Percentiles rank a stretch among this genome's conserved stretches.
phyloP scores from a whole-genome alignment of 441 rosid genomes.

The Kokia cookei region DNA sequence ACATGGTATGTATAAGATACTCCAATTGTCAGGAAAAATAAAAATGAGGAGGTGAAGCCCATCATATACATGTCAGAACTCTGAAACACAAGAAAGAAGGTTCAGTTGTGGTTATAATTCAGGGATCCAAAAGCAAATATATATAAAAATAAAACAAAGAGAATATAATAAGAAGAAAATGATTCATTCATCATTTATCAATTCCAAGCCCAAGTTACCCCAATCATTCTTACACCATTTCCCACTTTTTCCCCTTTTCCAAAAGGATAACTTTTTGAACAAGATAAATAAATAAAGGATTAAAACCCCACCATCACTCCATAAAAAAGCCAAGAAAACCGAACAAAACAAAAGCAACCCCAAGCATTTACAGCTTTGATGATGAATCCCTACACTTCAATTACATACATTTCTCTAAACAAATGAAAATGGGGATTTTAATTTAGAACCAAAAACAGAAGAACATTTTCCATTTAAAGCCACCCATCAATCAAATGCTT shows the following conservation, averaged over 20 bases:
- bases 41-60: neutral
- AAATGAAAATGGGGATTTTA: neutral
- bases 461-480: no score
- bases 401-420: neutral
- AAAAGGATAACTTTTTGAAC: neutral
- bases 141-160: neutral
- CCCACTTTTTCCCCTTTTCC: neutral
- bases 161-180: constrained; percentile 5
- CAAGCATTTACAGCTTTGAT: neutral
- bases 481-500: no score
- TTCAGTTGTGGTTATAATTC: neutral
- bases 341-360: neutral
- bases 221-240: neutral
- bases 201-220: neutral
- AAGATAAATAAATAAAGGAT: neutral
- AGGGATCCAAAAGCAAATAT: neutral
- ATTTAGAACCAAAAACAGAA: neutral
- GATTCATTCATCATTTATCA: constrained; percentile 10
- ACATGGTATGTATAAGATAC: neutral
- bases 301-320: neutral
- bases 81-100: neutral
- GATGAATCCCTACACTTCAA: neutral
- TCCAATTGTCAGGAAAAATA: neutral
- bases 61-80: neutral
- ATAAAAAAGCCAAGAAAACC: neutral